Base-by-base conservation (phyloP, 345 rosid species). In the Pugionium cornutum region DNA sequence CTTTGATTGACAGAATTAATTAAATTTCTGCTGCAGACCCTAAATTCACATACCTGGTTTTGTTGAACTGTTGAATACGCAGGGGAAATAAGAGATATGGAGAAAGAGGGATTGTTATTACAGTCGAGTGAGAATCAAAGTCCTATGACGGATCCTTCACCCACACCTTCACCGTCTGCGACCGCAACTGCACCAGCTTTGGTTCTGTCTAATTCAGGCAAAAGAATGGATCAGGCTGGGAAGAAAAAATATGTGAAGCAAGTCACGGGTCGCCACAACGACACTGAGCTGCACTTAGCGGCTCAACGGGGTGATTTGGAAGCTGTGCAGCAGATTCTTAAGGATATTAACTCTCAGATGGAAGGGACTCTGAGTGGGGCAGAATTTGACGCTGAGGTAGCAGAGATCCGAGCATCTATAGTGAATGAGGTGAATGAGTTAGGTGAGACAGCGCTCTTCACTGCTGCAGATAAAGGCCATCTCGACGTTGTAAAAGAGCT, bases 401-500 rank as follows among this genome's bases (percentile, higher is more conserved):
- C 91, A 0, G 96, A 94, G 80, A 84, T 83, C 27, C 79, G 96
- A 70, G 87, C 92, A 2, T 87, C 89, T 0, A 79, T 89, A 29
- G 99, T 90, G 45, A 87, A 86, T 62, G 96, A 94, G 79, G 92
- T 88, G 70, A 94, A 94, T 76, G 99, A 88, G 74, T 83, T 89
- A 74, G 97, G 88, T 3, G 99, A 94, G 80, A 94, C 96, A 0
- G 88, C 95, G 4, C 71, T 94, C 62, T 94, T 86, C 48, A 83
- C 84, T 41, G 99, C 97, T 62, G 88, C 97, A 11, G 96, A 90
- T 10, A 88, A 82, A 73, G 99, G 99, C 10, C 90, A 88, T 73
- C 88, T 91, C 11, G 95, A 91, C 69, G 89, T 94, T 48, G 89
- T 88, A 11, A 85, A 81, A 77, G 99, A 94, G 77, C 75, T 94